These are phyloP conservation scores for Porphyridium purpureum DNA, from an alignment of 23 red algal species.

Conservation along the genomic window DNA sequence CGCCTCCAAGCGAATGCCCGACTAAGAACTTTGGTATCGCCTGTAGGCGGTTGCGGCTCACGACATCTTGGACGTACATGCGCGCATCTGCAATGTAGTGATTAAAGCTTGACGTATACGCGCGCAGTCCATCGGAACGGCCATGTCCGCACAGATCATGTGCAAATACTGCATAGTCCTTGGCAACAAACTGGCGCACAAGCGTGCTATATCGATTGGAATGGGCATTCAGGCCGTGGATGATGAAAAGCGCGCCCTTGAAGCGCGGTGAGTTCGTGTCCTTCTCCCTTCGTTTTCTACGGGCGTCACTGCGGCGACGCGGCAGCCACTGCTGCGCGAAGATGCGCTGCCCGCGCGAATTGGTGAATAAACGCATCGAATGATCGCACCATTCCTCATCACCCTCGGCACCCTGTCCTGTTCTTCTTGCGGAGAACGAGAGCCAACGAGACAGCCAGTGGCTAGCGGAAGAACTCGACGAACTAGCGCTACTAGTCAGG, in stretches of 20 bases:
- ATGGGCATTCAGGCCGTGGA: slow-evolving; percentile 59
- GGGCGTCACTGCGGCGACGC: background rate
- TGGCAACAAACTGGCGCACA: slow-evolving; percentile 25
- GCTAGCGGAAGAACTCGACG: too few relatives aligned
- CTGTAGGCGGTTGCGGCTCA: background rate
- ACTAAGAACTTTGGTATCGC: slow-evolving; percentile 47
- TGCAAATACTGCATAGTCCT: slow-evolving; percentile 45
- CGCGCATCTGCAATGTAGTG: slow-evolving; percentile 43
- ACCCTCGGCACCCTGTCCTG: too few relatives aligned
- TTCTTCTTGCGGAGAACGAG: too few relatives aligned
- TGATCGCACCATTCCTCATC: background rate
- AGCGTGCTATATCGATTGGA: slow-evolving; percentile 45
- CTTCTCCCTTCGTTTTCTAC: background rate
- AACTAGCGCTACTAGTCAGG: too few relatives aligned
- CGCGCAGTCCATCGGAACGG: slow-evolving; percentile 54
- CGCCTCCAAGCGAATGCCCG: slow-evolving; percentile 54
- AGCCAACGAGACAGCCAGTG: too few relatives aligned
- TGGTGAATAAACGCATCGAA: slow-evolving; percentile 3
- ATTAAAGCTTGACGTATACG: slow-evolving; percentile 29
- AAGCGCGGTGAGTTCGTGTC: background rate
- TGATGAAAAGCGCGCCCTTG: slow-evolving; percentile 35
- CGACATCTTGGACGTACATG: slow-evolving; percentile 5
- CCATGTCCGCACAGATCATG: slow-evolving; percentile 70
- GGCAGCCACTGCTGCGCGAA: slow-evolving; percentile 61
- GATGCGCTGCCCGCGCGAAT: slow-evolving; percentile 44